Evolutionary conservation across 2,329 filamentous ascomycete genomes (phyloP).

Genomic region (Arthrobotrys musiformis): DNA sequence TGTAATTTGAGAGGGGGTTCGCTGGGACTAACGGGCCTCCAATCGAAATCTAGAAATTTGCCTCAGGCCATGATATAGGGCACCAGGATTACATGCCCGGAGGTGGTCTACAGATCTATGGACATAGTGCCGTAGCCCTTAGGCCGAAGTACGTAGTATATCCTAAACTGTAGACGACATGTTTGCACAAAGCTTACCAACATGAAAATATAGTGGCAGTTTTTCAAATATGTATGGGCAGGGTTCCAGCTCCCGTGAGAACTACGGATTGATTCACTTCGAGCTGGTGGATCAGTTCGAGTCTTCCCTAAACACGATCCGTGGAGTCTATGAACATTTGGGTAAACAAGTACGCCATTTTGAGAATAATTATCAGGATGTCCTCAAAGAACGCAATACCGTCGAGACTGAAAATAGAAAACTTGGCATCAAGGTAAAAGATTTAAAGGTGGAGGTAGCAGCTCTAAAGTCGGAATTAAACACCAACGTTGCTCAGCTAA

Average conservation of each 20-base stretch:
- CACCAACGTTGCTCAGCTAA: slow-evolving; percentile 31
- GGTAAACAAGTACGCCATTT: slow-evolving; percentile 33
- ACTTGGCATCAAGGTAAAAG: slow-evolving; percentile 32
- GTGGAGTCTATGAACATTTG: slow-evolving; percentile 30
- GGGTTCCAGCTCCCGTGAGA: slow-evolving; percentile 8
- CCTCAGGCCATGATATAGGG: no score
- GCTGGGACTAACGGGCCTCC: no score
- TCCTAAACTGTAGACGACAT: no score
- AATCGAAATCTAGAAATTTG: no score
- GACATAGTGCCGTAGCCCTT: no score
- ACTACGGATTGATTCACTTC: slow-evolving; percentile 28
- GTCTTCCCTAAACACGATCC: slow-evolving; percentile 24
- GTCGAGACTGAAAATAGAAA: slow-evolving; percentile 29
- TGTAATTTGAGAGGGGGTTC: background rate
- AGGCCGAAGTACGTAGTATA: no score
- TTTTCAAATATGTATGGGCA: slow-evolving; percentile 24
- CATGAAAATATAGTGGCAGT: slow-evolving; percentile 22
- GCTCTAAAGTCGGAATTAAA: slow-evolving; percentile 35
- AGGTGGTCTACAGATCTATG: no score
- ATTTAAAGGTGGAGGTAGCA: no score
- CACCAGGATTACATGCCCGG: no score
- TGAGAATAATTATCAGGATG: slow-evolving; percentile 31
- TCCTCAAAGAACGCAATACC: slow-evolving; percentile 34
- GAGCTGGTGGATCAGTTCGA: slow-evolving; percentile 36
- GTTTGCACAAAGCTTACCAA: no score